Conservation (phyloP, 345 rosid genomes). For the Salix udensis region DNA sequence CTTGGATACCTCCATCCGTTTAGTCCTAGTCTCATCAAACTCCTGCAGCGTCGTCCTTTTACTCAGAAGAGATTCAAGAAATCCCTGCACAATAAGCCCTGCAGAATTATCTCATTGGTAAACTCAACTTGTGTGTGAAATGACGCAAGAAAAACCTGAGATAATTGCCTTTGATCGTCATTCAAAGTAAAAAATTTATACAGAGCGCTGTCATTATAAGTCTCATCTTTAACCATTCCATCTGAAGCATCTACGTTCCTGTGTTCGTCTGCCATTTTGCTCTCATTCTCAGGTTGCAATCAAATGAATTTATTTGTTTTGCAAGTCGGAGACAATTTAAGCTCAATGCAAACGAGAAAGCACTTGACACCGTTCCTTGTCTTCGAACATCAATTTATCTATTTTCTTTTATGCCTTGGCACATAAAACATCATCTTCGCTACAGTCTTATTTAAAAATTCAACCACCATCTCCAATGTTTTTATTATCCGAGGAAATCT, state of each 20-base stretch:
- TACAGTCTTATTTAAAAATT: not conserved
- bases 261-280: not conserved
- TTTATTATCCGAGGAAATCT: no score
- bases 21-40: slow-evolving; percentile 4
- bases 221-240: not conserved
- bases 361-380: not conserved
- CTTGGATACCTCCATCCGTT: not conserved
- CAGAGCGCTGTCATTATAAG: not conserved
- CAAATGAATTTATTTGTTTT: no score
- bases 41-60: not conserved
- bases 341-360: not conserved
- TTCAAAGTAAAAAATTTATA: no score
- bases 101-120: no score
- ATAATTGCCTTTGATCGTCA: not conserved
- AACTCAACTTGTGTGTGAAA: not conserved
- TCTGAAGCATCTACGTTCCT: not conserved
- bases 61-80: not conserved
- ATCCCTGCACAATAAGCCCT: not conserved
- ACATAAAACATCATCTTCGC: not conserved
- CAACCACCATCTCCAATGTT: not conserved
- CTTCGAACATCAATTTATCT: not conserved
- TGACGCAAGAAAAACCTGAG: not conserved
- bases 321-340: not conserved
- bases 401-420: not conserved
- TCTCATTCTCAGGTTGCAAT: no score